These are phyloP conservation scores for Rutstroemia sydowiana DNA, from an alignment of 2,329 filamentous ascomycete genomes.

Conservation along the genomic window DNA sequence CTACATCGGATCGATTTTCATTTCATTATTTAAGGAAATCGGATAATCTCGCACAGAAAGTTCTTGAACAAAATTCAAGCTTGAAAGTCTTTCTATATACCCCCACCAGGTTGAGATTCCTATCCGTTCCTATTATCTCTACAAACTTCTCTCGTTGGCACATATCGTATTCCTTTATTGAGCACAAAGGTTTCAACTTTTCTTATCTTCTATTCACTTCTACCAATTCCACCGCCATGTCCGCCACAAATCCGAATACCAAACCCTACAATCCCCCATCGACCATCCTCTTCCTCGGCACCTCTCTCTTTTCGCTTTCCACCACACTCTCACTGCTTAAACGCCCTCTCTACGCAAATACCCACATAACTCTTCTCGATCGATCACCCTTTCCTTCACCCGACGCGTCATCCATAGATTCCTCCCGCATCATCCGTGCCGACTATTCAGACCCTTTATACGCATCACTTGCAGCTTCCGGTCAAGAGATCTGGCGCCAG, in stretches of 20 bases:
- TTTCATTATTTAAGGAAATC: background rate
- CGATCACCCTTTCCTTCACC: conserved; percentile 50
- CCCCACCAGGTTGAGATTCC: no score
- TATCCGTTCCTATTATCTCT: no score
- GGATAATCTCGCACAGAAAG: background rate
- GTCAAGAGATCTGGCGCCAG: conserved; percentile 63
- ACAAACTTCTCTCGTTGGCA: no score
- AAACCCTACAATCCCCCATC: conserved; percentile 20
- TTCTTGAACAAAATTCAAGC: no score
- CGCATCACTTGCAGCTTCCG: conserved; percentile 61
- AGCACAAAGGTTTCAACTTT: background rate
- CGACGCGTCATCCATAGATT: conserved; percentile 55
- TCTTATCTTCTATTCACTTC: background rate
- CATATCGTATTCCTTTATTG: no score
- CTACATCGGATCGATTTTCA: background rate
- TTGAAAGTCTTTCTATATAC: no score
- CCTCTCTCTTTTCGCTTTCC: conserved; percentile 50
- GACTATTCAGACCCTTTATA: conserved; percentile 83
- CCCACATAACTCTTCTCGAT: conserved; percentile 53
- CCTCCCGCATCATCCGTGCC: conserved; percentile 55
- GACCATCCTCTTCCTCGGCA: conserved; percentile 61
- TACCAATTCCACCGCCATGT: background rate
- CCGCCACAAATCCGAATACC: background rate
- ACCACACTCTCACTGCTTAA: conserved; percentile 64
- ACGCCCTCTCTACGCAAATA: conserved; percentile 44